phyloP scores from a whole-genome alignment of 208 protist species.

The Trypanosoma melophagium region DNA sequence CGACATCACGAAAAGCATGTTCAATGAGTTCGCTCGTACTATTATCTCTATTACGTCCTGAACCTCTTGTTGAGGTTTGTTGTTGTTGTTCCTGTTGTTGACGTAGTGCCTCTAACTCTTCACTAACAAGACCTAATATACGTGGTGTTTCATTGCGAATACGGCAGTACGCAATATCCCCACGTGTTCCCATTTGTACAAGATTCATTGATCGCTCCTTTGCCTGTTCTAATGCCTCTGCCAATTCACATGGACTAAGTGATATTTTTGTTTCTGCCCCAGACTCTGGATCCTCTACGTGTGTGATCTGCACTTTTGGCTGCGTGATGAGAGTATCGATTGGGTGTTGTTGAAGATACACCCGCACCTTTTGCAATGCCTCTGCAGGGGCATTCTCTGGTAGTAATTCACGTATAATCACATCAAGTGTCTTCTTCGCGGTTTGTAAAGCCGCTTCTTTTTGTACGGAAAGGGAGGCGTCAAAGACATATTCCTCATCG shows the following conservation, averaged over 20 bases:
- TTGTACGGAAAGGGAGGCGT: slow-evolving; percentile 73
- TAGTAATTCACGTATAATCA: slow-evolving; percentile 53
- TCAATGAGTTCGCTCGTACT: slow-evolving; percentile 55
- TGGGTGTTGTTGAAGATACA: slow-evolving; percentile 74
- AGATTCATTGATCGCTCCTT: slow-evolving; percentile 64
- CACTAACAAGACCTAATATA: slow-evolving; percentile 56
- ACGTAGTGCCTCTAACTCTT: slow-evolving; percentile 49
- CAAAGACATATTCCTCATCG: slow-evolving; percentile 68
- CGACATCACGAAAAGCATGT: slow-evolving; percentile 82
- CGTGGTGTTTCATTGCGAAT: slow-evolving; percentile 67
- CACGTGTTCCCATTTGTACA: slow-evolving; percentile 77
- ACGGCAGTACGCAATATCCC: slow-evolving; percentile 80
- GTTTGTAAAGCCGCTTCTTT: slow-evolving; percentile 73
- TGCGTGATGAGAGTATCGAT: slow-evolving; percentile 75
- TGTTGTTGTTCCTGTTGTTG: slow-evolving; percentile 31
- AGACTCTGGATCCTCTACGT: slow-evolving; percentile 70
- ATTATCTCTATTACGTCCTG: neutral
- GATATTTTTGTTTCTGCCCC: slow-evolving; percentile 63
- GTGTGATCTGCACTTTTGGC: slow-evolving; percentile 75
- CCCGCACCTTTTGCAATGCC: slow-evolving; percentile 51
- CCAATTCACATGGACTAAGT: slow-evolving; percentile 62
- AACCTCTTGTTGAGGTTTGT: neutral
- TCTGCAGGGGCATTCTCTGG: slow-evolving; percentile 48
- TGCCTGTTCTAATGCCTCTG: slow-evolving; percentile 74
- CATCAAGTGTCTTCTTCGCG: slow-evolving; percentile 59